phyloP scores from a whole-genome alignment of 352 stramenopile genomes.

The Globisporangium acanthophoron region DNA sequence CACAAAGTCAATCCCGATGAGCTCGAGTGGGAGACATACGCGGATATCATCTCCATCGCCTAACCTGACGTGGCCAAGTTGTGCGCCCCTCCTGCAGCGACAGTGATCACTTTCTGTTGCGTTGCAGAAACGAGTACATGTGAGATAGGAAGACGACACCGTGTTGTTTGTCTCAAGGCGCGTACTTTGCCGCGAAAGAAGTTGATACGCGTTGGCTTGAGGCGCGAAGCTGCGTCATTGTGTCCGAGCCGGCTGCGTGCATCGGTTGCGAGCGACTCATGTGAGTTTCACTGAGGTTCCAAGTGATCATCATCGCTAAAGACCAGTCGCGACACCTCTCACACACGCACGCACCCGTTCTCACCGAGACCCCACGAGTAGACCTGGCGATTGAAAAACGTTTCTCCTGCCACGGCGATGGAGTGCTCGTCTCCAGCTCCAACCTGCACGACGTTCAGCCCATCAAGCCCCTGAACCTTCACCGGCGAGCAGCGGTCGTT shows the following conservation, averaged over 20 bases:
- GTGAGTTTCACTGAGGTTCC: background rate
- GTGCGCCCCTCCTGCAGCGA: slow-evolving; percentile 49
- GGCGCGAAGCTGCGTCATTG: slow-evolving; percentile 37
- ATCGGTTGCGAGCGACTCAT: background rate
- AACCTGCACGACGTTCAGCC: slow-evolving; percentile 48
- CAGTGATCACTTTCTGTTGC: slow-evolving; percentile 62
- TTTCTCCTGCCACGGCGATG: slow-evolving; percentile 53
- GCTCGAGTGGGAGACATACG: background rate
- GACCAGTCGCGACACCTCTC: background rate
- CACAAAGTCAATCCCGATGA: background rate
- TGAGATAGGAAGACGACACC: background rate
- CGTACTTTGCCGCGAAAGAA: slow-evolving; percentile 57
- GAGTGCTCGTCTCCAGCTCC: slow-evolving; percentile 68
- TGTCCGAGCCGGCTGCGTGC: slow-evolving; percentile 54
- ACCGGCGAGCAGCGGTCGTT: slow-evolving; percentile 28
- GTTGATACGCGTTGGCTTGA: slow-evolving; percentile 66
- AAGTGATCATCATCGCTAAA: background rate
- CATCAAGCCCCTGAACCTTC: slow-evolving; percentile 40
- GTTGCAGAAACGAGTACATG: background rate
- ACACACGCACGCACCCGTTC: slow-evolving; percentile 41
- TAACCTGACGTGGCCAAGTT: slow-evolving; percentile 64
- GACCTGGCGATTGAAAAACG: slow-evolving; percentile 67
- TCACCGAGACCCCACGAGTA: slow-evolving; percentile 67
- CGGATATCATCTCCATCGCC: background rate
- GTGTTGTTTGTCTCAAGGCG: background rate